phyloP scores from a whole-genome alignment of 345 rosid species.

The Hibiscus mutabilis region DNA sequence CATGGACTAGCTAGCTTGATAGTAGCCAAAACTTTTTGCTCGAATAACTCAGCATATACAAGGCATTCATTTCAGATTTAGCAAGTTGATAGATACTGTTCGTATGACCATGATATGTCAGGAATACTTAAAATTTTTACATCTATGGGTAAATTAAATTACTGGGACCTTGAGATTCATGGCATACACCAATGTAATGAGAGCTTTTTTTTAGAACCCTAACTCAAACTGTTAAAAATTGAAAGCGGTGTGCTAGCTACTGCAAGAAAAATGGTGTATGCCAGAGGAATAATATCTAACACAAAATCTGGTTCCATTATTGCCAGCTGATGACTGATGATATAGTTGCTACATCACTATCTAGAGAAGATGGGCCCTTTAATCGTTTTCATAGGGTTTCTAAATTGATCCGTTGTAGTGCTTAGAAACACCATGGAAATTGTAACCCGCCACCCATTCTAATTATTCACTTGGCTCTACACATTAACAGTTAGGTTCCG shows the following conservation, averaged over 20 bases:
- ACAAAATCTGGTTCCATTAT: constrained; percentile 23
- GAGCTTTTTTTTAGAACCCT: no score
- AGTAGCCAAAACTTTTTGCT: no score
- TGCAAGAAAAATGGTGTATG: background rate
- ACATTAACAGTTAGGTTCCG: background rate
- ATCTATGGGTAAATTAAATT: no score
- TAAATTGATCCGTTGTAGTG: background rate
- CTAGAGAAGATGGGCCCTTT: background rate
- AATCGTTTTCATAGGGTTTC: background rate
- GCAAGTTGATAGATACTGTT: background rate
- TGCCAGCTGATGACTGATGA: background rate
- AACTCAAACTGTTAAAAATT: background rate
- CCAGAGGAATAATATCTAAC: constrained; percentile 24
- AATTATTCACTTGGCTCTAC: background rate
- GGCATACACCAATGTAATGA: no score
- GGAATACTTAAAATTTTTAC: background rate
- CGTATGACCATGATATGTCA: background rate
- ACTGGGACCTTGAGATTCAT: no score
- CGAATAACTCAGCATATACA: background rate
- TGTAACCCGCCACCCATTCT: background rate
- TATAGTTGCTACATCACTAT: constrained; percentile 3
- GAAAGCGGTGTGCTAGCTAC: background rate
- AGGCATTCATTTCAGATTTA: background rate
- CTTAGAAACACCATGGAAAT: background rate
- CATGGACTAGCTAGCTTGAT: background rate